Percentiles rank a stretch among this genome's conserved stretches.
phyloP scores from a whole-genome alignment of 345 rosid species.

The Kernera saxatilis region DNA sequence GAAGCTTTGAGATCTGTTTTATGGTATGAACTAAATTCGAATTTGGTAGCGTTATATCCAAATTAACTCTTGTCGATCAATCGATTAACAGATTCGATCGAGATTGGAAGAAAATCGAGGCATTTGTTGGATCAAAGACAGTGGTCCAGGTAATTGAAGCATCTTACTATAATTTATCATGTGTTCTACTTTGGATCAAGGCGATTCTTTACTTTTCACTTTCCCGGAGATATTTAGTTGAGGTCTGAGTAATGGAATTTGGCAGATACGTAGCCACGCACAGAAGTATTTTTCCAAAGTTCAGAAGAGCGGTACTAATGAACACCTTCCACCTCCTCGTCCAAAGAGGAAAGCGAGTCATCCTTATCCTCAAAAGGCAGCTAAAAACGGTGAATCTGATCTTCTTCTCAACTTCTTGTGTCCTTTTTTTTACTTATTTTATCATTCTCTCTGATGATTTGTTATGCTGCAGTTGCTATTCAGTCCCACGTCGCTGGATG shows the following conservation, averaged over 20 bases:
- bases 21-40: not conserved
- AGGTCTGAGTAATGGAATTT: slow-evolving; percentile 11
- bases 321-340: slow-evolving; percentile 93
- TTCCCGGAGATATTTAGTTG: not conserved
- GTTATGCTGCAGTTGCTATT: slow-evolving; percentile 35
- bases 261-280: slow-evolving; percentile 94
- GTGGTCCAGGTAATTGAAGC: slow-evolving; percentile 68
- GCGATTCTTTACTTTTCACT: not conserved
- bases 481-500: slow-evolving; percentile 39
- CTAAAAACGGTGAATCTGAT: slow-evolving; percentile 47
- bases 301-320: slow-evolving; percentile 81
- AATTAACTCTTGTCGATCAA: not conserved
- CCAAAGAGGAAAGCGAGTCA: slow-evolving; percentile 91
- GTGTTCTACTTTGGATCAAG: not conserved
- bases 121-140: slow-evolving; percentile 88
- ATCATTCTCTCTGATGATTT: slow-evolving; percentile 18
- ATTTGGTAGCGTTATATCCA: not conserved
- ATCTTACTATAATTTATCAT: not conserved
- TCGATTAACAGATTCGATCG: slow-evolving; percentile 66
- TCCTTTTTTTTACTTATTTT: not conserved
- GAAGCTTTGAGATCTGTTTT: not conserved
- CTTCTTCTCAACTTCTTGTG: not conserved
- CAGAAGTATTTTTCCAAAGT: slow-evolving; percentile 90
- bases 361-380: slow-evolving; percentile 94
- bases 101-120: slow-evolving; percentile 99